Evolutionary conservation across 2,329 filamentous ascomycete genomes (phyloP), one percentile per base, ranked within the genome.

Genomic region (Camillea tinctor): DNA sequence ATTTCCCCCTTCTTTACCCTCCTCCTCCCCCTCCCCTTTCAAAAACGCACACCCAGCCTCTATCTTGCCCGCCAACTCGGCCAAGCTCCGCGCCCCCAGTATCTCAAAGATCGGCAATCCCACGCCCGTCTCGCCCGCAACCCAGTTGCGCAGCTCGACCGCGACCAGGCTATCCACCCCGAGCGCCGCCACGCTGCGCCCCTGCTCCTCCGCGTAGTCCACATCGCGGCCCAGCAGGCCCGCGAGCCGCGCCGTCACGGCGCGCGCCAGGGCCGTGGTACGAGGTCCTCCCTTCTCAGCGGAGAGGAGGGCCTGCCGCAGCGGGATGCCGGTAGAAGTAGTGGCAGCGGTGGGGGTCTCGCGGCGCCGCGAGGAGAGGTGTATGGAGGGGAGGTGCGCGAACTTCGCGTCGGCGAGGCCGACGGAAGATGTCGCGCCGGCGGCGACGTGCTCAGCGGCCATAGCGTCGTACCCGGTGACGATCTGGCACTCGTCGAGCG

Each of bases 101-200:
- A 83, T 75, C 58, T 82, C 79, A 63, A 82, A 82, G 1, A 82
- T 75, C 0, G 79, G 78, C 2, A 83, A 66, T 55, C 80, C 74
- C 0, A 77, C 77, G 2, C 74, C 73, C 17, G 78, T 79, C 62
- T 79, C 77, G 54, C 75, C 73, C 1, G 76, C 71, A 4, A 84
- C 75, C 80, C 81, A 84, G 64, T 78, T 82, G 19, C 81, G 75
- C 8, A 83, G 71, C 11, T 79, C 79, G 19, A 84, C 79, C 1
- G 81, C 81, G 4, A 83, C 78, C 7, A 84, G 74, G 0, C 80
- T 82, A 69, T 84, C 82, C 7, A 84, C 78, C 0, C 82, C 82
- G 60, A 83, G 84, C 3, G 76, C 26, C 77, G 30, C 73, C 75
- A 3, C 78, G 74, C 1, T 77, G 69, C 58, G 73, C 74, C 30